Evolutionary conservation across 1,284 basidiomycete species (phyloP).

Genomic region (Sanghuangporus baumii): DNA sequence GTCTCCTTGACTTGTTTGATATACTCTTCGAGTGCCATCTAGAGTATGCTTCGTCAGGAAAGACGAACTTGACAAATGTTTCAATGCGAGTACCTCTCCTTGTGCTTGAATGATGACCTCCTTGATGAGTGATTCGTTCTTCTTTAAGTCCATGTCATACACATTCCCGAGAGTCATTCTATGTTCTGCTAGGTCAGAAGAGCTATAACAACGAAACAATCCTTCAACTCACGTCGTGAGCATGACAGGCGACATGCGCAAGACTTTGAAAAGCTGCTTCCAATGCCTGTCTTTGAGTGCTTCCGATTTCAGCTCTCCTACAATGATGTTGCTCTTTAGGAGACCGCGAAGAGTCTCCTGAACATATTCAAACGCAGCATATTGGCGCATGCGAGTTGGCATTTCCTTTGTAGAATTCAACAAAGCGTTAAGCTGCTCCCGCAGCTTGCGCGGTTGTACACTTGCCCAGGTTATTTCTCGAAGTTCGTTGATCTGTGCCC

Average conservation of each 20-base stretch:
- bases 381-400: conserved; percentile 98
- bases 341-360: conserved; percentile 85
- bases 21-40: conserved; percentile 94
- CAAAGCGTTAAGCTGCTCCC: conserved; percentile 89
- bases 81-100: conserved; percentile 64
- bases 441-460: conserved; percentile 90
- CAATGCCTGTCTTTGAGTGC: conserved; percentile 97
- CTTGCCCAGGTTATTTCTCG: conserved; percentile 89
- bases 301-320: conserved; percentile 94
- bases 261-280: conserved; percentile 95
- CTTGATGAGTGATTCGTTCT: conserved; percentile 87
- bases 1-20: conserved; percentile 94
- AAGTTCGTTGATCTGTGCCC: conserved; percentile 89
- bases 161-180: conserved; percentile 96
- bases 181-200: conserved; percentile 17
- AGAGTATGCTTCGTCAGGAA: conserved; percentile 11
- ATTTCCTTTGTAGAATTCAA: conserved; percentile 93
- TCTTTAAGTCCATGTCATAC: conserved; percentile 94
- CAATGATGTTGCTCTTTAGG: conserved; percentile 84
- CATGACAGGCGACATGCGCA: conserved; percentile 65
- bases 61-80: neutral
- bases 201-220: neutral
- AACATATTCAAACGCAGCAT: conserved; percentile 97
- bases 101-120: conserved; percentile 97
- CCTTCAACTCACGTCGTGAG: conserved; percentile 52